Evolutionary conservation across 352 stramenopile genomes (phyloP).

Genomic region (Blastocystis sp.): DNA sequence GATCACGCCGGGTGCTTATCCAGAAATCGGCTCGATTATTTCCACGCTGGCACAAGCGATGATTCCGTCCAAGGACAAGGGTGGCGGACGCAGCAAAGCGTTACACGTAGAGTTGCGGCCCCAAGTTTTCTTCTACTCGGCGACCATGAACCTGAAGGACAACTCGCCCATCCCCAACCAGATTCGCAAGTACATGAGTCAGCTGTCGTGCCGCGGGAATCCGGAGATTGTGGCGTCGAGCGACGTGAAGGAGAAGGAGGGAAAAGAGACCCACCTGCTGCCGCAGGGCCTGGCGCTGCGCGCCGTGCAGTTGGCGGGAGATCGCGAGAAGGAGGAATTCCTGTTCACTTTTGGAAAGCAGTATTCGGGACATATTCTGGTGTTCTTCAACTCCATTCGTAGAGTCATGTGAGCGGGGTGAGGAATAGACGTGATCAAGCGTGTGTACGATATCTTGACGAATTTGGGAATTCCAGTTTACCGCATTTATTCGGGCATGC

Average conservation of each 20-base stretch:
- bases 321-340: constrained; percentile 69
- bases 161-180: not conserved
- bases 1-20: constrained; percentile 62
- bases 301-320: constrained; percentile 17
- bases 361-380: constrained; percentile 42
- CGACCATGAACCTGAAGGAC: not conserved
- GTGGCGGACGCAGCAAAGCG: not conserved
- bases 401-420: not conserved
- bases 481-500: constrained; percentile 67
- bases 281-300: not conserved
- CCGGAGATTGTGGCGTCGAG: constrained; percentile 17
- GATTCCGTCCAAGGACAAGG: not conserved
- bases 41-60: not conserved
- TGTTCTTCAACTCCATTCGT: constrained; percentile 74
- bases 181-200: constrained; percentile 15
- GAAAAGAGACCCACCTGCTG: not conserved
- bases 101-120: constrained; percentile 28
- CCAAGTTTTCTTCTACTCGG: constrained; percentile 60
- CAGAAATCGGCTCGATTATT: constrained; percentile 18
- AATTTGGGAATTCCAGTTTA: constrained; percentile 40
- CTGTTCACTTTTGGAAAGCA: constrained; percentile 52
- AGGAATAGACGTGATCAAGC: constrained; percentile 56
- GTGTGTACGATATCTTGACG: constrained; percentile 35
- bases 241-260: constrained; percentile 24
- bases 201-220: constrained; percentile 20